Percentiles rank a stretch among this genome's conserved stretches.
Evolutionary conservation across 192 early-diverging fungal genomes (phyloP).

Genomic region (Coemansia sp.): DNA sequence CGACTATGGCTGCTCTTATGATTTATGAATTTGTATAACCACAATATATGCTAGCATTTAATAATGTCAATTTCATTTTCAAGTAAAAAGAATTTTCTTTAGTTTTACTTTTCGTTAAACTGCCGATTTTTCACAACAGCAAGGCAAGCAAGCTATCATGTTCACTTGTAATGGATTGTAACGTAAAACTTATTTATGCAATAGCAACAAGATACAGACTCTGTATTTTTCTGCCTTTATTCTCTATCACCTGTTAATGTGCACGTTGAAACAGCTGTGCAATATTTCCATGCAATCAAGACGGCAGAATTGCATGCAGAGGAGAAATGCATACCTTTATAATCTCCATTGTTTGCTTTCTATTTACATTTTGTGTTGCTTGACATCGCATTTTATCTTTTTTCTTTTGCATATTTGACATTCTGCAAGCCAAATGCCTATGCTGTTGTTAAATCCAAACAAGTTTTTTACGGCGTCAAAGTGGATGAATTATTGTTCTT

Average conservation of each 20-base stretch:
- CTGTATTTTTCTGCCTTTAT: background rate
- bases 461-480: background rate
- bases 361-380: background rate
- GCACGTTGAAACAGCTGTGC: background rate
- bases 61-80: no score
- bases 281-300: conserved; percentile 1
- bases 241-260: background rate
- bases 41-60: no score
- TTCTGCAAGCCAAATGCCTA: background rate
- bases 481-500: background rate
- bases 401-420: background rate
- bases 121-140: no score
- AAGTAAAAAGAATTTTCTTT: no score
- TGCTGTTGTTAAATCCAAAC: background rate
- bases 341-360: background rate
- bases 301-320: conserved; percentile 7
- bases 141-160: no score
- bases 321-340: background rate
- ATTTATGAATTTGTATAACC: no score
- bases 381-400: background rate
- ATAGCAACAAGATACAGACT: background rate
- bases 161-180: no score
- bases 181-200: background rate
- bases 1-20: no score
- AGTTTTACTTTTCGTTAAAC: no score